Conservation (phyloP, 2,329 filamentous ascomycete genomes). For the Pyricularia sp. region DNA sequence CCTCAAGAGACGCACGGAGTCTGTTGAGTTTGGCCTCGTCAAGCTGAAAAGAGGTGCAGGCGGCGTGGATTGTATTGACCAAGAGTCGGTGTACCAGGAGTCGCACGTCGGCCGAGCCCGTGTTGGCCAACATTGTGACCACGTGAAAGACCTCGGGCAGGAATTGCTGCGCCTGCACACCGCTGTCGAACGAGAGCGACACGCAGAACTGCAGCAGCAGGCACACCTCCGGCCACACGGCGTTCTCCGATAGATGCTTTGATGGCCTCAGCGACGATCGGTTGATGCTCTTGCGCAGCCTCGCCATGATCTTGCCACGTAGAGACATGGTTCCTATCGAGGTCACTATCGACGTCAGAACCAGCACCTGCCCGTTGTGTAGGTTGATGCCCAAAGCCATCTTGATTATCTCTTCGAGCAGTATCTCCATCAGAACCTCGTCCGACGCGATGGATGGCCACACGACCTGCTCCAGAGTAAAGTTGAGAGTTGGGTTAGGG, state of each 20-base stretch:
- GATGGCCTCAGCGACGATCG: conserved; percentile 59
- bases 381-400: conserved; percentile 47
- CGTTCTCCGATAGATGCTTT: conserved; percentile 54
- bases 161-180: conserved; percentile 58
- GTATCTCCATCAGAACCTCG: conserved; percentile 56
- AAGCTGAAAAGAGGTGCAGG: conserved; percentile 55
- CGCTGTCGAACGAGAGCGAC: conserved; percentile 57
- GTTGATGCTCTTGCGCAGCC: conserved; percentile 58
- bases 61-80: conserved; percentile 58
- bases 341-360: conserved; percentile 51
- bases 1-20: conserved; percentile 45
- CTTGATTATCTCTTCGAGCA: conserved; percentile 58
- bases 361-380: conserved; percentile 50
- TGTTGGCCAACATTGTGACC: conserved; percentile 62
- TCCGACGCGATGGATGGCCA: conserved; percentile 58
- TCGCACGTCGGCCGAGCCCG: conserved; percentile 46
- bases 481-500: conserved; percentile 37
- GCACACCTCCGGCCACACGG: conserved; percentile 61
- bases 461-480: conserved; percentile 54
- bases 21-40: conserved; percentile 50
- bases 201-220: conserved; percentile 57
- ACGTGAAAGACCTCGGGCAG: conserved; percentile 62
- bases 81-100: conserved; percentile 52
- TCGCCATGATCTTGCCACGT: conserved; percentile 54
- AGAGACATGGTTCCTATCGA: conserved; percentile 57